Evolutionary conservation across 768 basidiomycete genomes (phyloP).

Genomic region (Agaricus subrufescens): DNA sequence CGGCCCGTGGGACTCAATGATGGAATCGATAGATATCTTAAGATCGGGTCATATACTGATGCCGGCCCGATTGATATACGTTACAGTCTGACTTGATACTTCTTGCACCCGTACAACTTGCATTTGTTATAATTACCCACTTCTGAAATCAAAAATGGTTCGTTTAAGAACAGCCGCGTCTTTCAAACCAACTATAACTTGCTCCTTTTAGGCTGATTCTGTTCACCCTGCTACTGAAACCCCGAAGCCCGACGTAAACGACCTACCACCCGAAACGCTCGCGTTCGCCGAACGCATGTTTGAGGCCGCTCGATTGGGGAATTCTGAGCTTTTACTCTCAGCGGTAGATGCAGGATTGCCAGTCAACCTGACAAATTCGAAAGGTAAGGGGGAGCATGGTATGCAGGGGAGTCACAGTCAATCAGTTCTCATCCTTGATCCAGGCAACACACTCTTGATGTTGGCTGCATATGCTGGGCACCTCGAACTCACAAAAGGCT

Average conservation of each 20-base stretch:
- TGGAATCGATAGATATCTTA: background rate
- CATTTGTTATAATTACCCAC: background rate
- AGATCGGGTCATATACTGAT: too few species aligned
- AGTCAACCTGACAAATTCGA: conserved; percentile 64
- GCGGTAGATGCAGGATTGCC: conserved; percentile 70
- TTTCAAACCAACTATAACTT: background rate
- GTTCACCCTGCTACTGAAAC: background rate
- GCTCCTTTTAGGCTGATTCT: background rate
- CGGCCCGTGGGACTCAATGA: background rate
- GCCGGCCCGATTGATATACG: too few species aligned
- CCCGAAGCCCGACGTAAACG: conserved; percentile 15
- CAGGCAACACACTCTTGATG: conserved; percentile 80
- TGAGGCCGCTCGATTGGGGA: conserved; percentile 63
- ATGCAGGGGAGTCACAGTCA: background rate
- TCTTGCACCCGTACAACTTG: background rate
- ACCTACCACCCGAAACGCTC: conserved; percentile 37
- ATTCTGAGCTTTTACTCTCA: conserved; percentile 45
- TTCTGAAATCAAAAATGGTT: background rate
- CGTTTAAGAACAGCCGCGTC: background rate
- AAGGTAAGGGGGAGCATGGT: conserved; percentile 36
- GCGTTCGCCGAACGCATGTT: conserved; percentile 70
- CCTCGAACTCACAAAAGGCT: conserved; percentile 41
- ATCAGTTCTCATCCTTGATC: background rate
- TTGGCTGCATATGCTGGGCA: conserved; percentile 74
- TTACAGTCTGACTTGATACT: background rate